Evolutionary conservation across 2,329 filamentous ascomycete species (phyloP), one percentile per base, ranked within the genome.

Genomic region (Acephala macrosclerotiorum): DNA sequence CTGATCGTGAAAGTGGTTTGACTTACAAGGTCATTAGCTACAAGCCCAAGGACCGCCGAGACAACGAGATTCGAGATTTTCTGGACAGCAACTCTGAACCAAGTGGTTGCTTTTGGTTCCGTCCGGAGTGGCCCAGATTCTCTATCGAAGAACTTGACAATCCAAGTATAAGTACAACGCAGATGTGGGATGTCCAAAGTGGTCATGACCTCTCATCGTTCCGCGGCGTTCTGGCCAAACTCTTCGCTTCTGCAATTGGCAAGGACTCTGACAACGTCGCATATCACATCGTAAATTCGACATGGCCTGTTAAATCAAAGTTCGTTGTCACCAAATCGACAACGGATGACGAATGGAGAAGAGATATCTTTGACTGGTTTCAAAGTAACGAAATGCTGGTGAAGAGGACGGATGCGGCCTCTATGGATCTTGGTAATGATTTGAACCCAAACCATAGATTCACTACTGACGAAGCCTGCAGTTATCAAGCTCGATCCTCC

Each of bases 41-140:
- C 42, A 18, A 49, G n/a, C n/a, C 25, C 2, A 22, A 16, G 29
- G 35, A 40, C 47, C 40, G 22, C 9, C n/a, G 33, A 14, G 26
- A 9, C 7, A 4, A 4, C 18, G 35, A 57, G 14, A 22, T 63
- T 16, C 3, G 25, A 14, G 18, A 4, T 18, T 45, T 42, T 16
- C 29, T 36, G 29, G 16, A 49, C n/a, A 35, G 47, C n/a, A 16
- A 33, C 18, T 18, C 1, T 12, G 16, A 20, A 22, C 18, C 26
- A 18, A 64, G 56, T 1, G 60, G 58, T 58, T 70, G 63, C 26
- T 53, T 71, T 4, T 73, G 70, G 67, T 70, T 72, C 26, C 66
- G 67, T 26, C 70, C 70, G 1, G 66, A 70, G 25, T 71, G 64
- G 58, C 35, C 59, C 9, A 18, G 36, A 20, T 65, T 69, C 36